Evolutionary conservation across 768 basidiomycete species (phyloP), one percentile per base, ranked within the genome.

Genomic region (Auricularia auricula-judae): DNA sequence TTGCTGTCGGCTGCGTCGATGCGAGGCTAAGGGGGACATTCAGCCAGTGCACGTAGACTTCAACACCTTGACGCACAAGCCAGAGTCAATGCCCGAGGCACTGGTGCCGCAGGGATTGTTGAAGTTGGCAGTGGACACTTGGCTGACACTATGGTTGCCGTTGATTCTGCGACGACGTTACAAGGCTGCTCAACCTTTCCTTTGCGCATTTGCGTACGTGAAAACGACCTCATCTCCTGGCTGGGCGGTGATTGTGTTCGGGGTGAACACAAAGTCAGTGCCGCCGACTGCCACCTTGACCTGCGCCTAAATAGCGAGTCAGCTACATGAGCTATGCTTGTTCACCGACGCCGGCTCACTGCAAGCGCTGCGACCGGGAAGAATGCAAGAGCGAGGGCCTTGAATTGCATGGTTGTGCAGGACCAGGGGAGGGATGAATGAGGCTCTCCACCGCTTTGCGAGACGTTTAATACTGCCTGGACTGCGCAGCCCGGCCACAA

Each of bases 221-320:
- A 85, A 85, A 2, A 80, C 82, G 36, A 85, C 78, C 3, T 73
- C 65, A n/a, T 81, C 80, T n/a, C 80, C 80, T 21, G 80, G 78
- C 4, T 76, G 21, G 0, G 84, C 83, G 16, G 72, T 78, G 67
- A 85, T 67, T 67, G 81, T 81, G 58, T 69, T 35, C 2, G 83
- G 84, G 64, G 68, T 73, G 74, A 79, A 85, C 11, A 72, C 65
- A 67, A 82, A 79, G 14, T 69, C 47, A 5, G 47, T 64, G 4
- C 73, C 75, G 16, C 75, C 68, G 54, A 75, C 65, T 4, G 72
- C 76, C 36, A 84, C 84, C 54, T 82, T 69, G 66, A 84, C 70
- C 80, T 83, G 79, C 79, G 66, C 80, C 80, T 42, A 76, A 69
- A 54, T 63, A 66, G 12, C 72, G 75, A 66, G 76, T 77, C 67